Percentiles rank a stretch among this genome's conserved stretches.
Conservation (phyloP, 2,329 filamentous ascomycete species). For the Aspergillus hiratsukae region DNA sequence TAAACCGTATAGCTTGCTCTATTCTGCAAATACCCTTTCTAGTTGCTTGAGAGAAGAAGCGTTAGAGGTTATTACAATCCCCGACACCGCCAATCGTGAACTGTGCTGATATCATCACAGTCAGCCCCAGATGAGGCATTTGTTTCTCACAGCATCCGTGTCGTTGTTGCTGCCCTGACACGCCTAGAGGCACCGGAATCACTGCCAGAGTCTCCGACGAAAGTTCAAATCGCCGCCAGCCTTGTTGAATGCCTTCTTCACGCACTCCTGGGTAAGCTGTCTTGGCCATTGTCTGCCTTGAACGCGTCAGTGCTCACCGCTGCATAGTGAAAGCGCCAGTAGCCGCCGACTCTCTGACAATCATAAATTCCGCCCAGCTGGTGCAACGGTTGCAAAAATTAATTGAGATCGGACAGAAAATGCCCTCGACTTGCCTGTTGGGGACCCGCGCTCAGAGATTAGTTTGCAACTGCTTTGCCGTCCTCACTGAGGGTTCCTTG, state of each 20-base stretch:
- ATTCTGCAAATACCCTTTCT: conserved; percentile 64
- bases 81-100: not conserved
- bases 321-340: conserved; percentile 22
- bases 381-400: conserved; percentile 33
- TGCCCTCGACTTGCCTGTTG: conserved; percentile 9
- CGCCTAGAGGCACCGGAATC: conserved; percentile 51
- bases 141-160: conserved; percentile 43
- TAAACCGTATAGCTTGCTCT: conserved; percentile 69
- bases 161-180: conserved; percentile 59
- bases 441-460: conserved; percentile 29
- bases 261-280: conserved; percentile 50
- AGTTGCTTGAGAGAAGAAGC: conserved; percentile 54
- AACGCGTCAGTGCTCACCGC: conserved; percentile 3
- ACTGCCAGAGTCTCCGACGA: conserved; percentile 43
- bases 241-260: conserved; percentile 56
- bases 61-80: conserved; percentile 25
- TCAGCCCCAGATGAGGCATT: conserved; percentile 32
- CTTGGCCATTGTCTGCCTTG: not conserved
- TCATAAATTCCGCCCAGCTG: conserved; percentile 34
- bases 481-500: conserved; percentile 47
- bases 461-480: conserved; percentile 43
- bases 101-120: conserved; percentile 19
- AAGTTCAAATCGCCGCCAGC: conserved; percentile 48
- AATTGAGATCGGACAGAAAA: conserved; percentile 24
- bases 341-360: conserved; percentile 22